Conservation (phyloP, 495 filamentous ascomycete genomes). For the Cudoniella acicularis region DNA sequence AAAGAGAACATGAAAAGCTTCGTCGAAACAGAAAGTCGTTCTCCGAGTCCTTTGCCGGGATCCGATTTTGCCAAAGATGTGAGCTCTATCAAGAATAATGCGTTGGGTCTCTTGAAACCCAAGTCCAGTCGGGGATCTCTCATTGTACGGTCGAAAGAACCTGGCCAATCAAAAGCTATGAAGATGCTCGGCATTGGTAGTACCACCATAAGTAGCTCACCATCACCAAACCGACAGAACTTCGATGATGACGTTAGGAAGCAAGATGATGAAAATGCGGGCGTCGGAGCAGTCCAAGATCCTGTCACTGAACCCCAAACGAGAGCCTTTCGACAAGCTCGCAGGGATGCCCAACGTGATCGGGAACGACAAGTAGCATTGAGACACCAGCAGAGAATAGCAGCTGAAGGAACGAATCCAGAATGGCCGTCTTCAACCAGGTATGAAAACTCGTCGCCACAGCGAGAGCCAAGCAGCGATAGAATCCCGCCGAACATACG, state of each 20-base stretch:
- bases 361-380: slow-evolving; percentile 36
- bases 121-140: slow-evolving; percentile 63
- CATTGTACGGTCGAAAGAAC: slow-evolving; percentile 36
- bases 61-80: slow-evolving; percentile 30
- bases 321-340: slow-evolving; percentile 47
- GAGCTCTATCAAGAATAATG: slow-evolving; percentile 37
- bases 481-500: slow-evolving; percentile 26
- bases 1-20: slow-evolving; percentile 77
- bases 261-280: slow-evolving; percentile 41
- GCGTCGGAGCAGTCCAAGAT: slow-evolving; percentile 34
- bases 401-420: slow-evolving; percentile 11
- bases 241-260: slow-evolving; percentile 40
- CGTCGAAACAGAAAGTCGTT: slow-evolving; percentile 60
- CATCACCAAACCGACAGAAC: slow-evolving; percentile 37
- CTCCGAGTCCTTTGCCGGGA: slow-evolving; percentile 46
- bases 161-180: slow-evolving; percentile 56
- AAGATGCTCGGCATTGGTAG: slow-evolving; percentile 68
- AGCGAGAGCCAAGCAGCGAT: slow-evolving; percentile 21
- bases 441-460: slow-evolving; percentile 23
- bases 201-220: slow-evolving; percentile 47
- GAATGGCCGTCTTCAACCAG: slow-evolving; percentile 19
- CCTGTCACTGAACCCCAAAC: slow-evolving; percentile 19
- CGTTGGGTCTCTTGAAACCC: slow-evolving; percentile 64
- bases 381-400: slow-evolving; percentile 19
- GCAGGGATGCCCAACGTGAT: slow-evolving; percentile 46